Conservation (phyloP, 129 eudicot genomes). For the Helianthus annuus region HanXRQr2.0-SUNRISE NC_035446.2:5839443-5839942, state of each 20-base stretch:
- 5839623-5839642: slow-evolving; percentile 8
- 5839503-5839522: no score
- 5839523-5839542: no score
- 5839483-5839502: no score
- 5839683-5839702: slow-evolving; percentile 44
- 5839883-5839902: no score
- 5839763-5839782: slow-evolving; percentile 45
- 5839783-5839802: slow-evolving; percentile 40
- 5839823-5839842: slow-evolving; percentile 36
- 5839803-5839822: slow-evolving; percentile 39
- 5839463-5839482: no score
- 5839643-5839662: slow-evolving; percentile 51
- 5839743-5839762: slow-evolving; percentile 34
- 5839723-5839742: slow-evolving; percentile 38
- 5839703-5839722: slow-evolving; percentile 40
- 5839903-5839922: no score
- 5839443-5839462: no score
- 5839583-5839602: slow-evolving; percentile 26
- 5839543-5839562: not conserved
- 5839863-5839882: no score
- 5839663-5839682: slow-evolving; percentile 43
- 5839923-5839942: no score
- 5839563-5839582: not conserved
- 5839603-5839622: not conserved
- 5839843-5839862: slow-evolving; percentile 13